Evolutionary conservation across 805 yeast genomes (phyloP).

Genomic region (Candida golubevii): DNA sequence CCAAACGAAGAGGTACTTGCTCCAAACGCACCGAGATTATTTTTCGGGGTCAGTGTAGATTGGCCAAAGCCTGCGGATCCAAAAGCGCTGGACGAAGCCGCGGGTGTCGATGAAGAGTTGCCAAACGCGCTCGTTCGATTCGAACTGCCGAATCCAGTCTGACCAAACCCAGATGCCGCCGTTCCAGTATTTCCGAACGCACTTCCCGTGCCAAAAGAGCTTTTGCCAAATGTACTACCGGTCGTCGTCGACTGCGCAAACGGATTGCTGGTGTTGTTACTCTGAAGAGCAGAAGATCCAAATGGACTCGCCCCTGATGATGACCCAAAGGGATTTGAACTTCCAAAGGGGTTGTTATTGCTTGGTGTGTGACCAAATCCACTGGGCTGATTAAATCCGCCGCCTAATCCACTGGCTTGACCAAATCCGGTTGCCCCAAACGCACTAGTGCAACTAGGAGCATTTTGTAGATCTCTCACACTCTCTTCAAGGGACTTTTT

Average conservation of each 20-base stretch:
- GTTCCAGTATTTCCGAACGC: neutral
- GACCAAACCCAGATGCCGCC: slow-evolving; percentile 10
- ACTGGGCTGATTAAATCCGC: no score
- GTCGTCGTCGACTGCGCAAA: neutral
- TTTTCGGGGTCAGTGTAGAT: neutral
- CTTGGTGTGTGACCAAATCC: neutral
- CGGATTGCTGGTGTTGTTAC: neutral
- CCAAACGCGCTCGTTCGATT: slow-evolving; percentile 4
- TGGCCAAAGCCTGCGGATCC: slow-evolving; percentile 5
- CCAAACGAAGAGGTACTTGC: neutral
- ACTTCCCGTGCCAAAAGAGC: neutral
- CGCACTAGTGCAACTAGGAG: slow-evolving; percentile 4
- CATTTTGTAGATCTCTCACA: slow-evolving; percentile 17
- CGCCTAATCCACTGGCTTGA: neutral
- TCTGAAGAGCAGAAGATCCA: no score
- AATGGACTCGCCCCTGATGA: neutral
- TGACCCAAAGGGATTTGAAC: slow-evolving; percentile 3
- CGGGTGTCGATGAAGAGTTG: neutral
- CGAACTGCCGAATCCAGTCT: slow-evolving; percentile 9
- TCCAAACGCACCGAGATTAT: slow-evolving; percentile 1
- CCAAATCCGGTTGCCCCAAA: slow-evolving; percentile 6
- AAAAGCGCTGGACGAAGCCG: neutral
- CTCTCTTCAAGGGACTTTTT: slow-evolving; percentile 26
- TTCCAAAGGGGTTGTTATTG: slow-evolving; percentile 7
- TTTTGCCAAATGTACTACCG: neutral